Percentiles rank a stretch among this genome's conserved stretches.
These are phyloP conservation scores for Termitomyces sp. DNA, from an alignment of 768 basidiomycete genomes.

Conservation along the genomic window DNA sequence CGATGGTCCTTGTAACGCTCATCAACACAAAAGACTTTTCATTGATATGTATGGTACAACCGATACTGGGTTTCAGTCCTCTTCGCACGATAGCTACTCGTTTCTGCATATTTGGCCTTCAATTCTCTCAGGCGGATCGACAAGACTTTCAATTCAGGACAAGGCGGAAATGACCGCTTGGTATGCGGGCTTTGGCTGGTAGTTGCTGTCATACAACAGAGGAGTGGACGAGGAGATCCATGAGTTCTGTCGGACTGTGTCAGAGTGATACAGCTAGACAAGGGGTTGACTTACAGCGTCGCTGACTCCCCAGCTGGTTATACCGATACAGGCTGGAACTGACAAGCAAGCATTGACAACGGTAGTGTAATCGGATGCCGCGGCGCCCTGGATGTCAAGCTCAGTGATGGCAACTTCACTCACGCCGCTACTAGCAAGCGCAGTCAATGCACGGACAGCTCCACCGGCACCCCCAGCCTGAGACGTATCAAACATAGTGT, in stretches of 20 bases:
- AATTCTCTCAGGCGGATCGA: not conserved
- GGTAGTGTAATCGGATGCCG: constrained; percentile 16
- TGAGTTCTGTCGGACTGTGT: constrained; percentile 16
- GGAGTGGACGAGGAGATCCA: constrained; percentile 19
- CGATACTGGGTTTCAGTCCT: not conserved
- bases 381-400: constrained; percentile 32
- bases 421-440: constrained; percentile 14
- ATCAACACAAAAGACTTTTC: not conserved
- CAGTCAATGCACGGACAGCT: not conserved
- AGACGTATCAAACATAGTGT: too few relatives aligned
- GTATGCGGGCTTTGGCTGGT: constrained; percentile 22
- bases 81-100: not conserved
- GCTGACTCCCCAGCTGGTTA: constrained; percentile 46
- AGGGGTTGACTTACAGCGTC: constrained; percentile 29
- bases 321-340: constrained; percentile 35
- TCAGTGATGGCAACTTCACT: constrained; percentile 45
- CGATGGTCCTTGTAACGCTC: not conserved
- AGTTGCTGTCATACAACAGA: constrained; percentile 24
- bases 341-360: constrained; percentile 38
- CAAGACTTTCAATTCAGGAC: not conserved
- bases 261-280: not conserved
- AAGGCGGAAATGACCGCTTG: constrained; percentile 15
- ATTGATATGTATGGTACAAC: not conserved
- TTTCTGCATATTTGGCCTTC: not conserved
- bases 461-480: not conserved